Percentiles rank a stretch among this genome's conserved stretches.
Conservation (phyloP, 768 basidiomycete species). For the Phaeolepiota aurea region DNA sequence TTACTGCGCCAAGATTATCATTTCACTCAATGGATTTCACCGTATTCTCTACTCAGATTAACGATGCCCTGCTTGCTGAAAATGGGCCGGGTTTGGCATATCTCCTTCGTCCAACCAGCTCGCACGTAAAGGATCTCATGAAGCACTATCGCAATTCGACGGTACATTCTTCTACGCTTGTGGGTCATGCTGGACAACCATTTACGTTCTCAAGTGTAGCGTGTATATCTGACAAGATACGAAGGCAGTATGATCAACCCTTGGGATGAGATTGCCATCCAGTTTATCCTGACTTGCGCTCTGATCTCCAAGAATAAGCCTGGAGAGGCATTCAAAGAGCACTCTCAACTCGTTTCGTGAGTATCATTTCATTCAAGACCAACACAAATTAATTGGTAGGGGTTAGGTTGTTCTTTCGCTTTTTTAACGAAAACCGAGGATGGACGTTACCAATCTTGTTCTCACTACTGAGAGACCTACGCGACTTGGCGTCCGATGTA, state of each 20-base stretch:
- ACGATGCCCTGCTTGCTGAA: constrained; percentile 50
- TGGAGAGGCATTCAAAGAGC: constrained; percentile 74
- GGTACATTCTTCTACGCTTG: constrained; percentile 19
- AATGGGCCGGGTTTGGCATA: constrained; percentile 67
- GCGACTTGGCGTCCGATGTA: constrained; percentile 84
- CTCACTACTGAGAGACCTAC: constrained; percentile 69
- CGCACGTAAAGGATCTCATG: constrained; percentile 68
- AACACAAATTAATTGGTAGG: background rate
- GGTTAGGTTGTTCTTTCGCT: constrained; percentile 63
- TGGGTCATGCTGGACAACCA: background rate
- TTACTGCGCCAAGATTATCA: no score
- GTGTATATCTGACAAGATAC: constrained; percentile 33
- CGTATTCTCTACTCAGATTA: constrained; percentile 50
- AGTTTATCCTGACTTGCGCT: constrained; percentile 70
- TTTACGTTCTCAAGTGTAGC: constrained; percentile 10
- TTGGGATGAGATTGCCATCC: constrained; percentile 83
- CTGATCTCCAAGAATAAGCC: constrained; percentile 61
- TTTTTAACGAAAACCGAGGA: constrained; percentile 71
- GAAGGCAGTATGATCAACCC: constrained; percentile 61
- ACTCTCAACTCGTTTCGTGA: constrained; percentile 68
- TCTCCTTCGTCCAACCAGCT: constrained; percentile 67
- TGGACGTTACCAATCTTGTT: constrained; percentile 86
- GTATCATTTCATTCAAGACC: constrained; percentile 20
- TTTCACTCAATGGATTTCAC: constrained; percentile 52
- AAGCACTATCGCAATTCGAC: constrained; percentile 62